A percentile compares a stretch with the other conserved stretches of the same genome.
These are phyloP conservation scores for Backusella australiensis DNA, from an alignment of 192 early-diverging fungal species.

Conservation along the genomic window DNA sequence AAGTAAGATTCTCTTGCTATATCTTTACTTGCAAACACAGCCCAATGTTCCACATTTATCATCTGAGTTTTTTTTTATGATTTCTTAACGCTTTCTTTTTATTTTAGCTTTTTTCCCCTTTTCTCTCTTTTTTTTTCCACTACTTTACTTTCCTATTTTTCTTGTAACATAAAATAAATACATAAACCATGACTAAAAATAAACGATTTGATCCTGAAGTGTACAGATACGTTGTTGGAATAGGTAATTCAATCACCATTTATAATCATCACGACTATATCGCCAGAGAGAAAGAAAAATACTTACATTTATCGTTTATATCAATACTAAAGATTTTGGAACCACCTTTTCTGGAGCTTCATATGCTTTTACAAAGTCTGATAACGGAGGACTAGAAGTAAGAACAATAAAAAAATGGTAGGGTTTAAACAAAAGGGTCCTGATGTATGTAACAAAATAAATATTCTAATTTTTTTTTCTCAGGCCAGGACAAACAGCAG, in stretches of 20 bases:
- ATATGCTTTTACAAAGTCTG: slow-evolving; percentile 37
- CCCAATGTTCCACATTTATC: slow-evolving; percentile 1
- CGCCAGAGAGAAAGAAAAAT: background rate
- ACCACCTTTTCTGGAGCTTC: slow-evolving; percentile 46
- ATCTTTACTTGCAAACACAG: background rate
- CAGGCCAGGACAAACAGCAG: background rate
- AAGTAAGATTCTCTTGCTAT: no score
- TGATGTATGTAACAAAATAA: background rate
- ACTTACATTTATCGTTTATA: background rate
- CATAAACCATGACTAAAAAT: background rate
- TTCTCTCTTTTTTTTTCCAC: background rate
- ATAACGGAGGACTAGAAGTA: slow-evolving; percentile 31
- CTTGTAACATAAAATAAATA: background rate
- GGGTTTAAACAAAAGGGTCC: background rate
- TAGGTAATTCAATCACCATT: slow-evolving; percentile 14
- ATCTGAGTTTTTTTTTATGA: background rate
- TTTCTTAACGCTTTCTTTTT: background rate
- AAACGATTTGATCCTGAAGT: slow-evolving; percentile 18
- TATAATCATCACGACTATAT: background rate
- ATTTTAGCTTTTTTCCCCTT: background rate
- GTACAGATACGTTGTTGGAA: slow-evolving; percentile 32
- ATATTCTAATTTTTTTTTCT: background rate
- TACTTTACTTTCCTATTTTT: background rate
- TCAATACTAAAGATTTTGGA: slow-evolving; percentile 22
- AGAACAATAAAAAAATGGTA: slow-evolving; percentile 39